phyloP scores from a whole-genome alignment of 495 filamentous ascomycete genomes.

The Daldinia loculata region DNA sequence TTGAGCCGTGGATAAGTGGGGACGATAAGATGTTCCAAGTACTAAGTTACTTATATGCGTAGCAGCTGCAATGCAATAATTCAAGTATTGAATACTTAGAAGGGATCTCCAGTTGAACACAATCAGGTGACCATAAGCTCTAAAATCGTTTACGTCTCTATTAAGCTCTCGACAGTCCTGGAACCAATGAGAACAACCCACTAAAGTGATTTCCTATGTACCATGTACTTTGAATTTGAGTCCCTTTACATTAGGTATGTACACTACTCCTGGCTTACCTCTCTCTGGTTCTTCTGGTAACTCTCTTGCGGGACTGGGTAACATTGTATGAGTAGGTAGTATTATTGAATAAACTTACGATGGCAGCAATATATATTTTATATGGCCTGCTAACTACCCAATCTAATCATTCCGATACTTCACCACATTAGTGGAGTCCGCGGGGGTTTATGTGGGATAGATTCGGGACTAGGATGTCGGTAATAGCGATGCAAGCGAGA shows the following conservation, averaged over 20 bases:
- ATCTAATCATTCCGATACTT: constrained; percentile 13
- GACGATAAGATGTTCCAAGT: constrained; percentile 1
- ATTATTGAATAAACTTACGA: too few species aligned
- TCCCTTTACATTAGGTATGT: too few species aligned
- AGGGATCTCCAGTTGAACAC: constrained; percentile 7
- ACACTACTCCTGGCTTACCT: too few species aligned
- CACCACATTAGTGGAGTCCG: constrained; percentile 20
- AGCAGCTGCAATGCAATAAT: not conserved
- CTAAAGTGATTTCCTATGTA: too few species aligned
- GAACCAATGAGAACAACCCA: constrained; percentile 31
- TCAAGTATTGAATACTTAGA: constrained; percentile 16
- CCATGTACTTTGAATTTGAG: too few species aligned
- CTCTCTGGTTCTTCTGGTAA: too few species aligned
- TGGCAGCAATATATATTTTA: too few species aligned
- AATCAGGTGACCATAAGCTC: constrained; percentile 34
- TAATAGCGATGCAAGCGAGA: constrained; percentile 12
- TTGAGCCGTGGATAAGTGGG: constrained; percentile 26
- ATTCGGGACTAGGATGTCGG: not conserved
- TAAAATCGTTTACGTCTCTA: constrained; percentile 11
- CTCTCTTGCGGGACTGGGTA: too few species aligned
- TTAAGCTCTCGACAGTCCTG: constrained; percentile 20
- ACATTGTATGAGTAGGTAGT: too few species aligned
- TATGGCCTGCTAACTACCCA: not conserved
- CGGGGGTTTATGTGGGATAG: constrained; percentile 5
- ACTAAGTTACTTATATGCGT: not conserved